Percentiles rank a stretch among this genome's conserved stretches.
Conservation (phyloP, 2,329 filamentous ascomycete genomes). For the Blastomyces silverae region DNA sequence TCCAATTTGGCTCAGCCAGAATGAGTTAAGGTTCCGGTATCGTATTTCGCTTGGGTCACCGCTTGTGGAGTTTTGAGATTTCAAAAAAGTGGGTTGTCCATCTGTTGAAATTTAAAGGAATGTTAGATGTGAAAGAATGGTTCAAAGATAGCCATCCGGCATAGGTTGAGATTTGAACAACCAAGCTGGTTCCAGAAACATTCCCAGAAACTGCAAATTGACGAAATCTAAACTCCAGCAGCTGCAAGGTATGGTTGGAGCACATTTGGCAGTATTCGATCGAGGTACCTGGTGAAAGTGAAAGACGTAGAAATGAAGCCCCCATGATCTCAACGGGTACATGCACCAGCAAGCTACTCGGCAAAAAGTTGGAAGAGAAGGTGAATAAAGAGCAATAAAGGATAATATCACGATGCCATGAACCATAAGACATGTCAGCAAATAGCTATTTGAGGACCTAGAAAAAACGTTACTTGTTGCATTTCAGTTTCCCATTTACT, state of each 20-base stretch:
- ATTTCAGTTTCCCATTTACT: background rate
- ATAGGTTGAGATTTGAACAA: background rate
- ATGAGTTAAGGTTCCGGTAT: background rate
- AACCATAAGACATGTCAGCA: background rate
- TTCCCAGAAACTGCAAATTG: background rate
- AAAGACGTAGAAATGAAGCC: background rate
- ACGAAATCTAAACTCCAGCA: background rate
- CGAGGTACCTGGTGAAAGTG: background rate
- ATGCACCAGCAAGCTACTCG: background rate
- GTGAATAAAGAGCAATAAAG: background rate
- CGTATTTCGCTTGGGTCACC: background rate
- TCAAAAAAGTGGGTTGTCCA: background rate
- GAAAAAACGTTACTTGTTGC: background rate
- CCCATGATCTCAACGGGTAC: background rate
- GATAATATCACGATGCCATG: background rate
- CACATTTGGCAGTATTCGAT: background rate
- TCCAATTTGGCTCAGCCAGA: background rate
- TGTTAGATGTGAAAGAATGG: background rate
- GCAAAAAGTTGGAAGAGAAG: background rate
- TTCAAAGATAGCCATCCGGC: background rate
- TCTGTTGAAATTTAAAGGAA: background rate
- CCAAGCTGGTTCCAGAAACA: constrained; percentile 2
- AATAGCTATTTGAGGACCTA: background rate
- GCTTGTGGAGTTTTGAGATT: background rate
- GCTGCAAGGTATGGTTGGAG: background rate